These are phyloP conservation scores for Yarrowia galli DNA, from an alignment of 1,139 yeast genomes.

Conservation along the genomic window DNA sequence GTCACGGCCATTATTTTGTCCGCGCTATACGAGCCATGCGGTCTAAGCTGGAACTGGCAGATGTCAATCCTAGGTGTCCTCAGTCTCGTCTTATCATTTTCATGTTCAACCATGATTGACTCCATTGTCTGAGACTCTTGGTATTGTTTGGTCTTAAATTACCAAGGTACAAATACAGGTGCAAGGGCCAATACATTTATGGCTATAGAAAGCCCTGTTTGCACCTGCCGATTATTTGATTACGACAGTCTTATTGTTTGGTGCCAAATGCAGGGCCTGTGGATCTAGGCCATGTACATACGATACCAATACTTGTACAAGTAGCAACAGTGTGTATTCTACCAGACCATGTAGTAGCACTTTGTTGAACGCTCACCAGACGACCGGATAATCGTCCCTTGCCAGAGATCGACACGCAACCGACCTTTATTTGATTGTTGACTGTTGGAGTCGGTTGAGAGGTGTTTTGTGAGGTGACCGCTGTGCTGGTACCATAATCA, in stretches of 20 bases:
- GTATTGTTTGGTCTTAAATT: background rate
- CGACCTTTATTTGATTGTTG: background rate
- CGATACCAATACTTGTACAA: no score
- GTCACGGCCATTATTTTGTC: no score
- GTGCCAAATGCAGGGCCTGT: background rate
- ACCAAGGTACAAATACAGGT: no score
- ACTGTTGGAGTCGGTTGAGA: no score
- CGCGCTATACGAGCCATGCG: background rate
- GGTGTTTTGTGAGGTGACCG: background rate
- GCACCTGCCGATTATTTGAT: constrained; percentile 2
- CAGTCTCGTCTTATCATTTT: background rate
- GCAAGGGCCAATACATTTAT: no score
- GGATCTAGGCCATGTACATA: no score
- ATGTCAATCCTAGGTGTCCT: background rate
- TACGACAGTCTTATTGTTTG: background rate
- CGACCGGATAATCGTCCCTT: background rate
- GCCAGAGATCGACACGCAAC: constrained; percentile 8
- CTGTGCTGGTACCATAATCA: no score
- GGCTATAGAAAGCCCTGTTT: background rate
- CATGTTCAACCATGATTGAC: background rate
- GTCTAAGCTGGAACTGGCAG: background rate
- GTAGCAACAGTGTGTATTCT: no score
- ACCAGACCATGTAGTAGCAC: no score
- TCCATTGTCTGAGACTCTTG: background rate
- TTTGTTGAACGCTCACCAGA: no score